A percentile compares a stretch with the other conserved stretches of the same genome.
Conservation (phyloP, 1,139 yeast genomes). For the Wickerhamomyces sp. region DNA sequence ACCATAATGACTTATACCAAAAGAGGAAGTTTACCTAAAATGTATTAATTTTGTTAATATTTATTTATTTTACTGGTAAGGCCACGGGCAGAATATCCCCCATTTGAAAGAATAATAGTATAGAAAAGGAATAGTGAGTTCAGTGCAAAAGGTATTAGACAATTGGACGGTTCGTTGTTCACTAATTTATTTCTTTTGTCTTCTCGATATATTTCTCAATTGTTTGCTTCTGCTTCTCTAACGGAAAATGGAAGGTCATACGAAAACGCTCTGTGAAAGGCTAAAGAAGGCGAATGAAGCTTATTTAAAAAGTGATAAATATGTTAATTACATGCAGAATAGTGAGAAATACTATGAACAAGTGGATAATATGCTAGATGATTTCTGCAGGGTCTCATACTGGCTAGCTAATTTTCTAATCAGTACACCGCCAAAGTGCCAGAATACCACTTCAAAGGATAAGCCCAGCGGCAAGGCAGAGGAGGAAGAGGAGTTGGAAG, state of each 20-base stretch:
- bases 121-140: too few relatives aligned
- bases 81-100: too few relatives aligned
- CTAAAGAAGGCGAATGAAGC: constrained; percentile 4
- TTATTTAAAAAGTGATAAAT: constrained; percentile 4
- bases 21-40: too few relatives aligned
- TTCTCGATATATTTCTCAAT: neutral
- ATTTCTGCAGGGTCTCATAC: constrained; percentile 6
- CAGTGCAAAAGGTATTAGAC: neutral
- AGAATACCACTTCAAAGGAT: neutral
- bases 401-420: constrained; percentile 7
- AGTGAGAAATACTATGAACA: neutral
- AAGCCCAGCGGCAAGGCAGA: too few relatives aligned
- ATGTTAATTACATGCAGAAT: constrained; percentile 5
- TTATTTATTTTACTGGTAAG: too few relatives aligned
- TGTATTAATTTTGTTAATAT: too few relatives aligned
- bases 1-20: too few relatives aligned
- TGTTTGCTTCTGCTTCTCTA: neutral
- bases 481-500: constrained; percentile 3
- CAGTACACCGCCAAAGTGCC: constrained; percentile 6
- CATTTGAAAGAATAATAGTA: too few relatives aligned
- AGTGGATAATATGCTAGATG: constrained; percentile 3
- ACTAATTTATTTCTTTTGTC: too few relatives aligned
- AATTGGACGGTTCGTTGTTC: neutral
- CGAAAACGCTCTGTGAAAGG: constrained; percentile 1
- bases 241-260: constrained; percentile 6